phyloP scores from a whole-genome alignment of 805 yeast species.

The Helenozyma baotianmanensis region DNA sequence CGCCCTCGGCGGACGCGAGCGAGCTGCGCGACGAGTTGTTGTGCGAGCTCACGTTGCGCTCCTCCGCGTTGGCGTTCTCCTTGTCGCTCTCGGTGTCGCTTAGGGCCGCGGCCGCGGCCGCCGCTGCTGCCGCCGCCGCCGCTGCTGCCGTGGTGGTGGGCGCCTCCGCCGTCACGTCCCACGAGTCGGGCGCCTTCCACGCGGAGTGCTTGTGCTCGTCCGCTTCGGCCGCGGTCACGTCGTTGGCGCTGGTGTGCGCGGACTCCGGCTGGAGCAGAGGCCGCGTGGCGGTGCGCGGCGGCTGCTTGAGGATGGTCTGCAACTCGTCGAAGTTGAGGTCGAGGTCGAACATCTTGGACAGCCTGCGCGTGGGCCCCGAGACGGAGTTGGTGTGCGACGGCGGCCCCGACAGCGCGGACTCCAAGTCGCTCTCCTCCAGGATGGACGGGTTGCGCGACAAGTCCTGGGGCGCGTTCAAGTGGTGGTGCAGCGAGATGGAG shows the following conservation, averaged over 20 bases:
- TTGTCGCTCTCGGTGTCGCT: conserved; percentile 14
- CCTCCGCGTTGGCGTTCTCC: conserved; percentile 1
- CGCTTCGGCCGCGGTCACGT: background rate
- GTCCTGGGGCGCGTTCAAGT: conserved; percentile 9
- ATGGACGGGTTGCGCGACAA: conserved; percentile 8
- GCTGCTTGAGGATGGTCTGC: conserved; percentile 44
- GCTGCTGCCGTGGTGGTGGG: conserved; percentile 1
- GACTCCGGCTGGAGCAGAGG: background rate
- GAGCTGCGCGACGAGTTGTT: conserved; percentile 2
- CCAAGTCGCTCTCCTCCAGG: conserved; percentile 10
- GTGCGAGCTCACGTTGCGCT: background rate
- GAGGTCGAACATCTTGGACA: conserved; percentile 27
- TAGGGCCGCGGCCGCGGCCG: conserved; percentile 2
- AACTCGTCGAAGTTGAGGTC: conserved; percentile 48
- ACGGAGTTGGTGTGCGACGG: conserved; percentile 10
- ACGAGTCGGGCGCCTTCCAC: conserved; percentile 47
- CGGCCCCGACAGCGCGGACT: conserved; percentile 11
- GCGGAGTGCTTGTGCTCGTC: conserved; percentile 12
- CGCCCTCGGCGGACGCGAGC: background rate
- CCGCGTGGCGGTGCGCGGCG: conserved; percentile 8
- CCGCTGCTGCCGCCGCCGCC: background rate
- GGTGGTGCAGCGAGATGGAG: conserved; percentile 30
- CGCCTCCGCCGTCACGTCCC: conserved; percentile 37
- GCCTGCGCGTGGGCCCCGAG: conserved; percentile 10
- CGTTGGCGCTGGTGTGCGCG: background rate